Evolutionary conservation across 2,329 filamentous ascomycete genomes (phyloP), one percentile per base, ranked within the genome.

Genomic region (Diplocarpon rosae): DNA sequence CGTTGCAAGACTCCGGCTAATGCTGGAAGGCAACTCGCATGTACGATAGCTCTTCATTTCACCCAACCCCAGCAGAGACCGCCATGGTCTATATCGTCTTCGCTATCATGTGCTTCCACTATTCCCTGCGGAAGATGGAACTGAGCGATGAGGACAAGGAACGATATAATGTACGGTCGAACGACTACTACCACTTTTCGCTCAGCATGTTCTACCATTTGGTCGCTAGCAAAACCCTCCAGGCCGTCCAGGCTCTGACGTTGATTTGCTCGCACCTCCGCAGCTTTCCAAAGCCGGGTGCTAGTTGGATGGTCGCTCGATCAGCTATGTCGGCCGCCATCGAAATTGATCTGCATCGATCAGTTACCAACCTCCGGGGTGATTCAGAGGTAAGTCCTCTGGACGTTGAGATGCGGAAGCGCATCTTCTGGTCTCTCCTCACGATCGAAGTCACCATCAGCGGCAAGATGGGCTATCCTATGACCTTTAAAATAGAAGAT

Each of bases 61-160:
- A 72, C 40, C 73, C 83, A 1, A 73, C 75, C 0, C 62, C 73
- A 0, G 72, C 83, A 1, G 80, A 92, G 58, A 70, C 72, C 1
- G 82, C 85, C 33, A 76, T 78, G 46, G 71, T 88, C 0, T 83
- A 90, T 62, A 85, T 89, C 77, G 73, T 92, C 34, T 80, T 92
- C 47, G 81, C 84, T 10, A 80, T 79, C 39, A 83, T 90, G 54
- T 80, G 80, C 58, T 86, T 83, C 53, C 85, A 93, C 55, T 84
- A 80, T 48, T 80, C 81, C n/a, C 69, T 78, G 4, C 73, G 85
- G 15, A 88, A 87, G 54, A 68, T 69, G 49, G 70, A 77, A 48
- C 20, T 24, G 20, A 66, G 75, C 45, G 61, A 71, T 3, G 69
- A 73, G 46, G 70, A 74, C 48, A 65, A 67, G 6, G 68, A 71